Percentiles rank a stretch among this genome's conserved stretches.
Conservation (phyloP, 2,329 filamentous ascomycete genomes). For the Sordariomycetes sp. region DNA sequence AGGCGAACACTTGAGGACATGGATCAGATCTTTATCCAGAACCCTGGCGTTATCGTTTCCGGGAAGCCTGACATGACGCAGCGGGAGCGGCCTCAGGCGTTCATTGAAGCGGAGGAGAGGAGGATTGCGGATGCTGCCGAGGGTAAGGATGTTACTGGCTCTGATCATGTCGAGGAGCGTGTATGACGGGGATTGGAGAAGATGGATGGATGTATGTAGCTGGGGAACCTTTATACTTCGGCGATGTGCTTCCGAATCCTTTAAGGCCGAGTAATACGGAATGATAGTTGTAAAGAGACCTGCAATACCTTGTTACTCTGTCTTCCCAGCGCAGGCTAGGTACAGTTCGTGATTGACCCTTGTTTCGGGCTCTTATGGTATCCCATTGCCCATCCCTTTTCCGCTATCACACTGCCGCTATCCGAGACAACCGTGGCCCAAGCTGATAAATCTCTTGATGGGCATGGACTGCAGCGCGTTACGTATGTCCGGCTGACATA, state of each 20-base stretch:
- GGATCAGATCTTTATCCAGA: conserved; percentile 24
- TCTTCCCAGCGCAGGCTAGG: neutral
- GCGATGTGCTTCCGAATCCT: neutral
- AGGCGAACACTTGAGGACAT: conserved; percentile 33
- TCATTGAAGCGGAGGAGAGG: conserved; percentile 19
- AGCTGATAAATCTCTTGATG: too few species aligned
- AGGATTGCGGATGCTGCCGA: conserved; percentile 11
- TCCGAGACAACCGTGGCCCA: too few species aligned
- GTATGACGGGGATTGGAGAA: neutral
- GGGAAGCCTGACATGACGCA: conserved; percentile 18
- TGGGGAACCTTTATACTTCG: neutral
- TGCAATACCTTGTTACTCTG: neutral
- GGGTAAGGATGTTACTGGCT: neutral
- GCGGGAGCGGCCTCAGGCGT: conserved; percentile 18
- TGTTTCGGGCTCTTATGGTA: too few species aligned
- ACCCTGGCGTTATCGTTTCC: conserved; percentile 17
- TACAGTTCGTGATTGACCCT: too few species aligned
- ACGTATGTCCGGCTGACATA: too few species aligned
- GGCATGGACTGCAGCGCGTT: too few species aligned
- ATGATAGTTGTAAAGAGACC: neutral
- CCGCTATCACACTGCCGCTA: too few species aligned
- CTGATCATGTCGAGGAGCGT: neutral
- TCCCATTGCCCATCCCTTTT: too few species aligned
- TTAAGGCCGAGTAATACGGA: neutral
- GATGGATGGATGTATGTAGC: neutral